Base-by-base conservation (phyloP, 139 green algal species). In the Chlorella vulgaris region DNA sequence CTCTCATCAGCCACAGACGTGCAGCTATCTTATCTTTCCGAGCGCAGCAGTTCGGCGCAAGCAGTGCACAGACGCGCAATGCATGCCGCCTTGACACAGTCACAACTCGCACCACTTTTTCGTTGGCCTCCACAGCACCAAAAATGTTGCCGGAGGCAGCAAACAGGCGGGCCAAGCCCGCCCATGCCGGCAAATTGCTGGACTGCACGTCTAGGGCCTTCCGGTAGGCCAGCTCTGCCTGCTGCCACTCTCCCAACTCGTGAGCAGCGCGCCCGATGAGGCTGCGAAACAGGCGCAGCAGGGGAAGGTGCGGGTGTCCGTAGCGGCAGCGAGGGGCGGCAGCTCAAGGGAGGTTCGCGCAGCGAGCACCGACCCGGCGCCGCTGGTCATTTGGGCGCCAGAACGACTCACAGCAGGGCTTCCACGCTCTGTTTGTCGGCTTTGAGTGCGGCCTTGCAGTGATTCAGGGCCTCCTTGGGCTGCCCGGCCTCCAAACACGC, bases 221-320 rank as follows among this genome's bases (percentile, higher is more conserved):
- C 26, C 81, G 85, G 76, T 93, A 95, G 2, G 86, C 87, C 22
- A 86, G 66, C 35, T 92, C 89, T 0, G 89, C 84, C 85, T 94
- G 86, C 3, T 70, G 38, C n/a, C 79, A 83, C 63, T 95, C 89
- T 0, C 78, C 63, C 26, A 95, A 83, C 7, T 78, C 42, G 43
- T 89, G 92, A 0, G 91, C 89, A 1, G 90, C 89, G 63, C 94
- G 94, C 68, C 91, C 91, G 19, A 93, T 76, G 29, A 91, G 86
- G 31, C 89, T 94, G 84, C 58, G 26, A 36, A 28, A 22, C 39
- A 22, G n/a, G 36, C 26, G 21, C 55, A 69, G 29, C 1, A 21
- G 35, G 35, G 35, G 6, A n/a, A 36, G 39, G 21, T 43, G 66
- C 38, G 22, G 19, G 26, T 18, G 36, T 10, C n/a, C n/a, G n/a